phyloP scores from a whole-genome alignment of 2,329 filamentous ascomycete species.

The Neopestalotiopsis clavispora region DNA sequence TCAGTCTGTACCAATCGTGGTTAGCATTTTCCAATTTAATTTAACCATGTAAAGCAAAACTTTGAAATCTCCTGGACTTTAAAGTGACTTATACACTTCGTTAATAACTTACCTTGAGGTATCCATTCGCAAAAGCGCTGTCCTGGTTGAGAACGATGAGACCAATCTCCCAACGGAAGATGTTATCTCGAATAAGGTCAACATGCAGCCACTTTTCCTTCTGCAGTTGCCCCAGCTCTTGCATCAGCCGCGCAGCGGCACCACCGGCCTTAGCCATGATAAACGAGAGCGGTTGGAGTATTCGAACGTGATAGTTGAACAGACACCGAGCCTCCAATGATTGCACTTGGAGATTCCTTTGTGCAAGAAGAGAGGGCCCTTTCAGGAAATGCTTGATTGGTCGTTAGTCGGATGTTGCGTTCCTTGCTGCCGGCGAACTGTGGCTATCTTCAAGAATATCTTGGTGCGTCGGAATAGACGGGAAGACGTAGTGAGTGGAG shows the following conservation, averaged over 20 bases:
- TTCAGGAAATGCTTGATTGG: too few species aligned
- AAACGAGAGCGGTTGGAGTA: slow-evolving; percentile 1
- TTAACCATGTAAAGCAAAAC: neutral
- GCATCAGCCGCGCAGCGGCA: slow-evolving; percentile 85
- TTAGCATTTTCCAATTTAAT: neutral
- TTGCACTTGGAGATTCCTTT: too few species aligned
- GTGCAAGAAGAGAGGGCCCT: too few species aligned
- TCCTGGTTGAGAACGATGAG: slow-evolving; percentile 93
- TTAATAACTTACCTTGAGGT: slow-evolving; percentile 69
- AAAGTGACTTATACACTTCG: neutral
- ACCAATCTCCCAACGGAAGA: slow-evolving; percentile 86
- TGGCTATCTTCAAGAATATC: too few species aligned
- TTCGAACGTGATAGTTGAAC: neutral
- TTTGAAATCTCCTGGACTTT: neutral
- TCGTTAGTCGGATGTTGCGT: too few species aligned
- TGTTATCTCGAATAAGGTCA: slow-evolving; percentile 81
- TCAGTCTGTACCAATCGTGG: slow-evolving; percentile 58
- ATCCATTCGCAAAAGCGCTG: slow-evolving; percentile 89
- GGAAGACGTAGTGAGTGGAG: too few species aligned
- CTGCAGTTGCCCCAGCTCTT: slow-evolving; percentile 79
- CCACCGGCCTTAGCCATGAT: slow-evolving; percentile 38
- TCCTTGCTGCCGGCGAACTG: too few species aligned
- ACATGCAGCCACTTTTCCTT: slow-evolving; percentile 96
- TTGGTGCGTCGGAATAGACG: too few species aligned
- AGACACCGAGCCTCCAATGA: too few species aligned